Base-by-base conservation (phyloP, 371 early-diverging fungal genomes). In the Rhizopus sp. region DNA sequence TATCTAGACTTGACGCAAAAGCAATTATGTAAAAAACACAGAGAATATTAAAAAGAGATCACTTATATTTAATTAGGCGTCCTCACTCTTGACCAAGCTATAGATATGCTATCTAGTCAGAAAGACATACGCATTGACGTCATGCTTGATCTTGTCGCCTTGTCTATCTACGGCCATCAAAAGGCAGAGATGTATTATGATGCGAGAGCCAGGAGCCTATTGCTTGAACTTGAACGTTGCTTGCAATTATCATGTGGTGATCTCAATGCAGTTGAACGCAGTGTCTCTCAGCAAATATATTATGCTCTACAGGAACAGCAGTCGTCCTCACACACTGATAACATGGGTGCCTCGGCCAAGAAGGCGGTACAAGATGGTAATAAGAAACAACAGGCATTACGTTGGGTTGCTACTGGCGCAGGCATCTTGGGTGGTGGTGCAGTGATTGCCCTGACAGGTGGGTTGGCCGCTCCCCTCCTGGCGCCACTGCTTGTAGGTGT, bases 391-490 rank as follows among this genome's bases (percentile, higher is more conserved):
- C 73, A 74, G 46, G 70, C 72, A 5, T 72, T 79, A 59, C 65
- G 72, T 41, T 87, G 86, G 80, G 38, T 83, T 1, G 85, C 84
- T 1, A 85, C 85, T 2, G 85, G 85, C 7, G 80, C 81, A 17
- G 85, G 80, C 42, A 74, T 78, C 1, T 42, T 84, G 15, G 86
- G 81, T 15, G 88, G 88, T 35, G 88, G 84, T 7, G 83, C 86
- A 2, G 72, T 86, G 1, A 84, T 88, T 57, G 78, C 78, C 4
- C 56, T 88, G 50, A 86, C 88, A 0, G 88, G 88, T 17, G 88
- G 88, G 23, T 56, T 88, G 41, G 88, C 88, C 4, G 86, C 88
- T 10, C 88, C 88, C 4, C 51, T 86, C 31, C 71, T 88, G 23
- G 85, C 83, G 5, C 82, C 83, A 35, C 62, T 83, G 0, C 63